Base-by-base conservation (phyloP, 331 rosid genomes). In the Pyrus hybrid region DNA sequence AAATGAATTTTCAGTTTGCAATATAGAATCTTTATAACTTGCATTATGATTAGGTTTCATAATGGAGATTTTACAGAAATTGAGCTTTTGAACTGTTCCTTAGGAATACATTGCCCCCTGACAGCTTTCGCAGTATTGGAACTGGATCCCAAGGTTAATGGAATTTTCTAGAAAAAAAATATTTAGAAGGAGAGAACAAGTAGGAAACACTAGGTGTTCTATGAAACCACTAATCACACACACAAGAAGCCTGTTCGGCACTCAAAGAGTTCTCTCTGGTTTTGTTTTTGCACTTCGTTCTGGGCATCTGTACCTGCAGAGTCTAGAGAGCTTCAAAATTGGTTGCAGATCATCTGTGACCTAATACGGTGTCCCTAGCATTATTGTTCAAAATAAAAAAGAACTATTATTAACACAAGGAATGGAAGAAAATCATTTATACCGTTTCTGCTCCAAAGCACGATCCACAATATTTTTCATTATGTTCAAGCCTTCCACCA, bases 401-500 rank as follows among this genome's bases (percentile, higher is more conserved):
- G 49, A 73, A 77, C 71, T 67, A 54, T 32, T 61, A 60, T 60
- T 70, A 78, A 79, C 73, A 54, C 29, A 80, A 76, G 67, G 61
- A 41, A 76, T 45, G 80, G 61, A 60, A 69, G 57, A 81, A 80
- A n/a, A 61, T 72, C 76, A 77, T 58, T 75, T 33, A 29, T 87
- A 88, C 98, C 91, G 71, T 75, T 91, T 93, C 98, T 22, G 96
- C 95, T 47, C 98, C 98, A 86, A 60, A 93, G 84, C 98, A 93
- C 22, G 98, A 93, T 80, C 98, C 98, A 80, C 98, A 93, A 61
- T 93, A 93, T 64, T 85, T 67, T 83, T 91, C 98, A 28, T 87
- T 84, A 71, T 87, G 98, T 80, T 83, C 91, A 71, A 93, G 98
- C 78, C 98, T 91, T 71, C 97, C 95, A 79, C 98, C 98, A 89